Base-by-base conservation (phyloP, 1,284 basidiomycete genomes). In the Volvariella surrecta region DNA sequence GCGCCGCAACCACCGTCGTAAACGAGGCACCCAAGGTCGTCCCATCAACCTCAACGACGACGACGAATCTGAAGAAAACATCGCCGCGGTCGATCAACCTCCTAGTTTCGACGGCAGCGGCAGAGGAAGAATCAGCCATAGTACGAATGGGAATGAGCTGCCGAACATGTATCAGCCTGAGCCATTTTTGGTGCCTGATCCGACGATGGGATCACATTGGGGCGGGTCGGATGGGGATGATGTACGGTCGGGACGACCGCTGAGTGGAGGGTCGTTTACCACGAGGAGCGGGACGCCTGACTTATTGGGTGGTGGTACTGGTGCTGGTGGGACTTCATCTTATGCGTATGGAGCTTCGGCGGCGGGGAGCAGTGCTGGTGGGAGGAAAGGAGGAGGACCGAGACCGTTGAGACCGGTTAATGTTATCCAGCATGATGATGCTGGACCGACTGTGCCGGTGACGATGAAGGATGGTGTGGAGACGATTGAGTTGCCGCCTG, bases 381-480 rank as follows among this genome's bases (percentile, higher is more conserved):
- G 34, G 51, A 49, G 72, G 68, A 54, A 75, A 71, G 62, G 79
- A 67, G 58, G 67, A 51, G 38, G 60, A 2, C 58, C 66, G 28
- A 55, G 67, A 45, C 61, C 61, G 49, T 65, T 87, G 62, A 67
- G 84, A 35, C 71, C 83, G 0, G 76, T 89, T 35, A 89, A 89
- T 54, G 74, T 87, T 52, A 73, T 89, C 42, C 86, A 88, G 61
- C 85, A 89, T 52, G 84, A 89, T 48, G 85, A 89, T 55, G 85
- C 79, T 0, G 85, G 85, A 1, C 74, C 74, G 3, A 67, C 67
- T 28, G 60, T 54, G 22, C 52, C 55, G n/a, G 32, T 45, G 45
- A 56, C 34, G 47, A 57, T 45, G 44, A 67, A 6, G 64, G 52
- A 13, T 61, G 71, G 76, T 48, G 53, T 72, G 7, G 83, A 85